Evolutionary conservation across 768 basidiomycete genomes (phyloP).

Genomic region (Tylopilus vinaceipallidus): DNA sequence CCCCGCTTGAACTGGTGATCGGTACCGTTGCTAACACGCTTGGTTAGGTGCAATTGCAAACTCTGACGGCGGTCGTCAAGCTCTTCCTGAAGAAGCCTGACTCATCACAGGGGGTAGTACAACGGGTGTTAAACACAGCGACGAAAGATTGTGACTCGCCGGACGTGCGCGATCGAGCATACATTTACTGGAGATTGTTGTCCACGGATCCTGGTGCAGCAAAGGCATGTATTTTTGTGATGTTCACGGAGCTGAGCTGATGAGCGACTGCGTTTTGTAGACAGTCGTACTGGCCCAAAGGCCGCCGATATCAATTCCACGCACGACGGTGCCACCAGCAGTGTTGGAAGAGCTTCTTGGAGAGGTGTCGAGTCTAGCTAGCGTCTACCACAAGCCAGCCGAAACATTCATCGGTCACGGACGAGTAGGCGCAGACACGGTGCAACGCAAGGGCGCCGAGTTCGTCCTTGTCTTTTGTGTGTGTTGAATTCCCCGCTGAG

Average conservation of each 20-base stretch:
- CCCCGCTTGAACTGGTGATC: background rate
- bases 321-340: constrained; percentile 84
- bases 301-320: constrained; percentile 91
- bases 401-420: constrained; percentile 96
- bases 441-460: constrained; percentile 65
- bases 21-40: background rate
- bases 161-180: constrained; percentile 94
- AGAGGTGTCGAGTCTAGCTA: constrained; percentile 86
- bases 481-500: constrained; percentile 3
- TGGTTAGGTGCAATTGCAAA: constrained; percentile 67
- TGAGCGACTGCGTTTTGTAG: constrained; percentile 33
- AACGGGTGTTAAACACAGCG: constrained; percentile 87
- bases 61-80: constrained; percentile 94
- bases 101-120: constrained; percentile 87
- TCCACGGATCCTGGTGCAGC: constrained; percentile 95
- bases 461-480: constrained; percentile 35
- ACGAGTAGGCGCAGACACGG: constrained; percentile 77
- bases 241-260: background rate
- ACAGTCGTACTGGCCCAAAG: constrained; percentile 87
- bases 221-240: constrained; percentile 56
- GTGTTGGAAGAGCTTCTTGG: constrained; percentile 88
- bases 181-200: constrained; percentile 95
- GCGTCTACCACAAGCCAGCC: constrained; percentile 96
- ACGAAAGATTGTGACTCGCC: constrained; percentile 98
- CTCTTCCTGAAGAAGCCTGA: constrained; percentile 95